These are phyloP conservation scores for Capsicum chinense DNA, from an alignment of 257 asterid genomes.

Conservation along the genomic window DNA sequence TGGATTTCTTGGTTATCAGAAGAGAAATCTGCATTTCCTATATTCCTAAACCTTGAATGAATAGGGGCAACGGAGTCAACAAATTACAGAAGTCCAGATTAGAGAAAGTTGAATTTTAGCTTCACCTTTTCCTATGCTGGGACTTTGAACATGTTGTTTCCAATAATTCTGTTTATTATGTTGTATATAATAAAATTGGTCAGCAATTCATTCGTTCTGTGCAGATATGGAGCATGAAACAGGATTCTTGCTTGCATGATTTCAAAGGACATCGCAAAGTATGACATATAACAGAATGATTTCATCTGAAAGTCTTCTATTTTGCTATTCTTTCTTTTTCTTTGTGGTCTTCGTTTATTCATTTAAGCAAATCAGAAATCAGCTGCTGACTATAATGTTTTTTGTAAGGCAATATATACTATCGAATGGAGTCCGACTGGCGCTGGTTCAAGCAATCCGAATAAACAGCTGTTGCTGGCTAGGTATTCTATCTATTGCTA, in stretches of 20 bases:
- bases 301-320: background rate
- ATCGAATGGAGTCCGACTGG: constrained; percentile 98
- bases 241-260: constrained; percentile 75
- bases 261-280: constrained; percentile 77
- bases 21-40: background rate
- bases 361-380: constrained; percentile 24
- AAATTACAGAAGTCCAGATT: background rate
- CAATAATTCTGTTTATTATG: background rate
- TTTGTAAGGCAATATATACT: constrained; percentile 79
- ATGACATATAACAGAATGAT: constrained; percentile 32
- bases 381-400: background rate
- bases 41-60: background rate
- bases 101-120: constrained; percentile 3
- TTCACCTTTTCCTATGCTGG: background rate
- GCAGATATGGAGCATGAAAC: constrained; percentile 94
- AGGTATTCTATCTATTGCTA: constrained; percentile 51
- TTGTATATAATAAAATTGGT: background rate
- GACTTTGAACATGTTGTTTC: background rate
- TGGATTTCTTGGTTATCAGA: background rate
- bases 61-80: too few relatives aligned
- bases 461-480: constrained; percentile 72
- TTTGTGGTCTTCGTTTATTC: background rate
- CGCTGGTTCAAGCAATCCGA: constrained; percentile 81
- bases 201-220: background rate
- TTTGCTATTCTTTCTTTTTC: background rate